Base-by-base conservation (phyloP, 768 basidiomycete species). In the Ramaria rubella region DNA sequence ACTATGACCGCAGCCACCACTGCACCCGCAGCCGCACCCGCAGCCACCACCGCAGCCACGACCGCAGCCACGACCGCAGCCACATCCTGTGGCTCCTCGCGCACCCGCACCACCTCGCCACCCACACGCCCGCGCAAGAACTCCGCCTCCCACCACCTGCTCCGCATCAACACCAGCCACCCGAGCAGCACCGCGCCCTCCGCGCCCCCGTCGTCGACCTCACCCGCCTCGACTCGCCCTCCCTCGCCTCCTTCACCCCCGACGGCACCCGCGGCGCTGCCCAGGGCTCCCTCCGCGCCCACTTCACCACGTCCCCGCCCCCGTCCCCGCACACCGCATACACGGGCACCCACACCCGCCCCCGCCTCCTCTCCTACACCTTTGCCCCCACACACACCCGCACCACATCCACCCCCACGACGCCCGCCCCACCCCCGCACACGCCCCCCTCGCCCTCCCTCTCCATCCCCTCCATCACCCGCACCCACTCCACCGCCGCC, bases 191-290 rank as follows among this genome's bases (percentile, higher is more conserved):
- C 46, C 8, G 21, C n/a, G n/a, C n/a, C n/a, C n/a, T n/a, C n/a
- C n/a, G n/a, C n/a, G n/a, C n/a, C n/a, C 46, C 46, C 12, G 46
- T 48, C 3, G 49, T 51, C 6, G 21, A 51, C 49, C 49, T 56
- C 33, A 49, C 45, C 14, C 55, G 31, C 12, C 42, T 56, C 21
- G 8, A 45, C n/a, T 46, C 44, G 19, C 55, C 44, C 9, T 56
- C 55, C 26, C 55, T 56, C 24, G 55, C 55, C 4, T 56, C 55
- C 19, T 56, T 56, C 33, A 56, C 55, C 12, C 55, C 44, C 26
- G 23, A 26, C 46, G 27, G 29, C 46, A 42, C 40, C 23, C 40
- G 40, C 40, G 26, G 29, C 27, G 15, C 46, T 27, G 46, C 46
- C 2, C 24, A 26, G 11, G 46, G 29, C 24, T 48, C 26, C 6